These are phyloP conservation scores for Medicago lupulina DNA, from an alignment of 306 rosid genomes.

Conservation along the genomic window DNA sequence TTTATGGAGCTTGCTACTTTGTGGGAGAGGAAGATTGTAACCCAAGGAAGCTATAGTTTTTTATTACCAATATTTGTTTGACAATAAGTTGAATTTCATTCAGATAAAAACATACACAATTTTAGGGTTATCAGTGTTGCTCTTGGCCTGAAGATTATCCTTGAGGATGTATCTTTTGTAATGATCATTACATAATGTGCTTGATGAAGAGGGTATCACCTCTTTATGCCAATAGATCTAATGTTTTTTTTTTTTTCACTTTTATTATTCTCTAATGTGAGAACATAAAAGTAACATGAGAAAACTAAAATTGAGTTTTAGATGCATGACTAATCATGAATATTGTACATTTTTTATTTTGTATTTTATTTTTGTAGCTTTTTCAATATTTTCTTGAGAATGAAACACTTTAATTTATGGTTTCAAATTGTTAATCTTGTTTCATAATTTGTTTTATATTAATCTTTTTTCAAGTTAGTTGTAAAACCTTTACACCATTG, in stretches of 20 bases:
- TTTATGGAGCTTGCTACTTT: constrained; percentile 23
- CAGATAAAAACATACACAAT: constrained; percentile 19
- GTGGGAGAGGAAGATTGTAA: constrained; percentile 24
- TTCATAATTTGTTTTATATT: no score
- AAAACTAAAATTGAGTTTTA: no score
- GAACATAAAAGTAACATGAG: neutral
- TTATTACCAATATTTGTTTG: neutral
- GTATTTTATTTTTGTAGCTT: no score
- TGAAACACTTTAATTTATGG: no score
- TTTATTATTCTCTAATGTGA: neutral
- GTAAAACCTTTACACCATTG: no score
- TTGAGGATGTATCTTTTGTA: constrained; percentile 1
- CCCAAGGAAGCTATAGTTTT: constrained; percentile 12
- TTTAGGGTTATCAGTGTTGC: constrained; percentile 3
- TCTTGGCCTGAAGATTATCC: constrained; percentile 2
- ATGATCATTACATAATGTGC: neutral
- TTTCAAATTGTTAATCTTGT: no score
- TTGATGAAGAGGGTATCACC: constrained; percentile 6
- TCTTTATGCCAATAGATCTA: neutral
- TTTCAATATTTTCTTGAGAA: no score
- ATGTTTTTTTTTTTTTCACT: neutral
- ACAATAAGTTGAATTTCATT: constrained; percentile 23
- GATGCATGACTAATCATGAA: no score
- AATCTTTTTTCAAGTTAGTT: no score
- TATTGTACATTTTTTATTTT: no score